These are phyloP conservation scores for Fragosphaeria purpurea DNA, from an alignment of 2,329 filamentous ascomycete species.

Conservation along the genomic window DNA sequence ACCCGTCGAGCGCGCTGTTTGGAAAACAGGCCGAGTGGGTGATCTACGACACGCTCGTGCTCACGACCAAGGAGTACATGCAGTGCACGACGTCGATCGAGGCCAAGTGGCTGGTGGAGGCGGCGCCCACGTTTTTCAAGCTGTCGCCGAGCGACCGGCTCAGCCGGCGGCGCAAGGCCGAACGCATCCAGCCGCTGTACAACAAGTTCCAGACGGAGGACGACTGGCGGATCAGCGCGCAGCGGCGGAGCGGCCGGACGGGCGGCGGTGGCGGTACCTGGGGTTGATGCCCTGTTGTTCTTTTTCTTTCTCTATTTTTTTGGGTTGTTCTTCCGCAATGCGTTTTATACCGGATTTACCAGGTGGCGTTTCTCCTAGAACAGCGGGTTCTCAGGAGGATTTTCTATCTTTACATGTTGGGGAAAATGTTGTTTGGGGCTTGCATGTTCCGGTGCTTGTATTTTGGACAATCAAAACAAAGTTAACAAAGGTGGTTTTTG, in stretches of 20 bases:
- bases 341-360: too few relatives aligned
- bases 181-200: conserved; percentile 89
- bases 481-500: too few relatives aligned
- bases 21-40: conserved; percentile 96
- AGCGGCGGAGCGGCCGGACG: conserved; percentile 72
- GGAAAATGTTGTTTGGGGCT: too few relatives aligned
- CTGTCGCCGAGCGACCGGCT: conserved; percentile 79
- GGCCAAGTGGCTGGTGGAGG: conserved; percentile 87
- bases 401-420: too few relatives aligned
- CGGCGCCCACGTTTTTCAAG: conserved; percentile 98
- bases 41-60: conserved; percentile 80
- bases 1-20: conserved; percentile 84
- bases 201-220: conserved; percentile 89
- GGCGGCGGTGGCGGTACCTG: conserved; percentile 85
- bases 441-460: too few relatives aligned
- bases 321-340: neutral
- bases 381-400: too few relatives aligned
- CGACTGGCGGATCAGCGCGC: conserved; percentile 87
- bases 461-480: too few relatives aligned
- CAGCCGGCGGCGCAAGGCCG: conserved; percentile 85
- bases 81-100: conserved; percentile 88
- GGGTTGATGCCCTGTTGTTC: conserved; percentile 45
- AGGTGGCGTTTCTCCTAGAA: too few relatives aligned
- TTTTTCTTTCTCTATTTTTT: neutral
- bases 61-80: conserved; percentile 98